Conservation (phyloP, 768 basidiomycete genomes). For the Kwoniella dejecticola region DNA sequence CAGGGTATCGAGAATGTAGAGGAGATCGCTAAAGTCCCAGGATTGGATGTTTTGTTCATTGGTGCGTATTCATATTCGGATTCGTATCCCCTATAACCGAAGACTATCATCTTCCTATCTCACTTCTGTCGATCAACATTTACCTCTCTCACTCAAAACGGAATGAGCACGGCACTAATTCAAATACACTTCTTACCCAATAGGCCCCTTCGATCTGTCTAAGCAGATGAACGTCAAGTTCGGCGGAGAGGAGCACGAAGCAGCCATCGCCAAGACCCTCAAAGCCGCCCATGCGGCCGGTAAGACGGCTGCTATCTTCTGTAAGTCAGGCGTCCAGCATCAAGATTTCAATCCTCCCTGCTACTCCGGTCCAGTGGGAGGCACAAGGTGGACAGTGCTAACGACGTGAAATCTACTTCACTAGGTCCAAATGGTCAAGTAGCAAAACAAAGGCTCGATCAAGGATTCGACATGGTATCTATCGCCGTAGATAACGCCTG, state of each 20-base stretch:
- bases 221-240: conserved; percentile 50
- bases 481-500: conserved; percentile 29
- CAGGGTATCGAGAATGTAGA: conserved; percentile 53
- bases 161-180: too few relatives aligned
- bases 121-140: too few relatives aligned
- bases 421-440: conserved; percentile 42
- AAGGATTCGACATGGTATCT: conserved; percentile 54
- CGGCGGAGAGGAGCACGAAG: conserved; percentile 52
- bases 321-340: conserved; percentile 38
- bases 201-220: conserved; percentile 53
- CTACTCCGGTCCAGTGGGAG: too few relatives aligned
- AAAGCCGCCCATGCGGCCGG: conserved; percentile 52
- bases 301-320: conserved; percentile 55
- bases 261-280: conserved; percentile 52
- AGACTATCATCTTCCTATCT: too few relatives aligned
- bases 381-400: too few relatives aligned
- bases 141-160: too few relatives aligned
- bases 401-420: too few relatives aligned
- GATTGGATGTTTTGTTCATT: conserved; percentile 55
- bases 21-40: conserved; percentile 52
- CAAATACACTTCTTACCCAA: background rate
- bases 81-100: too few relatives aligned
- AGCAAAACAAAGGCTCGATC: conserved; percentile 38
- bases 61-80: conserved; percentile 27
- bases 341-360: too few relatives aligned